Evolutionary conservation across 1,139 yeast genomes (phyloP), one percentile per base, ranked within the genome.

Genomic region (Debaryomyces fabryi): DNA sequence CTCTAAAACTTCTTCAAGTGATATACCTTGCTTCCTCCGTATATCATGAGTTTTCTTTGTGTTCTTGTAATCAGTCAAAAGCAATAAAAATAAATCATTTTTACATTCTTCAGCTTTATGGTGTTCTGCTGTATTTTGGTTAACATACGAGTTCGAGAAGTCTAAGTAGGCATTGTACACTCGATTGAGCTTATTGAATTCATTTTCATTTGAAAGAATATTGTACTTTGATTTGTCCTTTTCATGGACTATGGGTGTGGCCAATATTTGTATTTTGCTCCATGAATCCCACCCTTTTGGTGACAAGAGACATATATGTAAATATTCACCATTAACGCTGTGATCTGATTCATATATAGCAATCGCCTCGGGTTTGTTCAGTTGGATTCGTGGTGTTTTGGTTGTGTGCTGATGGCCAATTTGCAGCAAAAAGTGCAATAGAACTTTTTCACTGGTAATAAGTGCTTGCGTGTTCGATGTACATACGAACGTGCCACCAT

Each of bases 271-370:
- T 21, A 84, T 82, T 52, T 81, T 78, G 20, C 70, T 68, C 72
- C 76, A 70, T 3, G 82, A 66, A 53, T 84, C 90, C 67, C 77
- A 69, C 0, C 78, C 80, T 9, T 53, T 49, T 0, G 86, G 85
- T 1, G 87, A 73, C 32, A 71, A 59, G 15, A 85, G 43, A 8
- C 16, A 36, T 5, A 40, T 13, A 21, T 20, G 25, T 6, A 27
- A 29, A 20, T 21, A 21, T 9, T 16, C 29, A 30, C 23, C 21
- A 13, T n/a, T 24, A 6, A n/a, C 4, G 18, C 7, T 25, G 2
- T 30, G 36, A 12, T 20, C 36, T 21, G 7, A 12, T 13, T 30
- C 25, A 41, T 51, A 57, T 5, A 59, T 49, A n/a, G 53, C 50
- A 4, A 48, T 37, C 3, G 59, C 51, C 2, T 40, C 36, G 3